phyloP scores from a whole-genome alignment of 176 grass and related monocot species.

The Carex scoparia region DNA sequence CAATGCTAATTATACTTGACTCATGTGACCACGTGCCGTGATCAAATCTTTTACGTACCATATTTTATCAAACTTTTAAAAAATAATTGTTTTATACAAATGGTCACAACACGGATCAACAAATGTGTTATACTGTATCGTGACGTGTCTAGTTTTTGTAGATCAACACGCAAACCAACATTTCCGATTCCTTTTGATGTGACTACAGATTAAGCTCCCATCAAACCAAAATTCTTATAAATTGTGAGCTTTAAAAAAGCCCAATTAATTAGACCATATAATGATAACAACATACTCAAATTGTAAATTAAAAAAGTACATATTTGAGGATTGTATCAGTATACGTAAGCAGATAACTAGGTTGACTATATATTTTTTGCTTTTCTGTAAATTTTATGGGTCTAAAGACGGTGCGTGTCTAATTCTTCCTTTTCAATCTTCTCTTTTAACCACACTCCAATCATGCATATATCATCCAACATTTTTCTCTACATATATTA shows the following conservation, averaged over 20 bases:
- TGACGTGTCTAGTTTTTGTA: too few relatives aligned
- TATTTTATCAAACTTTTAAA: too few relatives aligned
- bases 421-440: neutral
- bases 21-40: too few relatives aligned
- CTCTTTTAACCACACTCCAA: neutral
- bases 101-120: too few relatives aligned
- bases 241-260: neutral
- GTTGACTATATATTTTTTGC: neutral
- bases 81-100: too few relatives aligned
- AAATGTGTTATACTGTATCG: too few relatives aligned
- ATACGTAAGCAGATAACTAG: neutral
- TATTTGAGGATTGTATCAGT: neutral
- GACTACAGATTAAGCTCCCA: neutral
- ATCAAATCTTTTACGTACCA: too few relatives aligned
- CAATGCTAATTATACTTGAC: too few relatives aligned
- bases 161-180: too few relatives aligned
- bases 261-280: neutral
- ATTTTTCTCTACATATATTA: neutral
- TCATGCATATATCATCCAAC: neutral
- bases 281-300: neutral
- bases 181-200: neutral
- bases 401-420: neutral
- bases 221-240: neutral
- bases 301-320: neutral
- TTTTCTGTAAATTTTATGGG: neutral